phyloP scores from a whole-genome alignment of 371 early-diverging fungal species.

The Fennellomyces sp. region DNA sequence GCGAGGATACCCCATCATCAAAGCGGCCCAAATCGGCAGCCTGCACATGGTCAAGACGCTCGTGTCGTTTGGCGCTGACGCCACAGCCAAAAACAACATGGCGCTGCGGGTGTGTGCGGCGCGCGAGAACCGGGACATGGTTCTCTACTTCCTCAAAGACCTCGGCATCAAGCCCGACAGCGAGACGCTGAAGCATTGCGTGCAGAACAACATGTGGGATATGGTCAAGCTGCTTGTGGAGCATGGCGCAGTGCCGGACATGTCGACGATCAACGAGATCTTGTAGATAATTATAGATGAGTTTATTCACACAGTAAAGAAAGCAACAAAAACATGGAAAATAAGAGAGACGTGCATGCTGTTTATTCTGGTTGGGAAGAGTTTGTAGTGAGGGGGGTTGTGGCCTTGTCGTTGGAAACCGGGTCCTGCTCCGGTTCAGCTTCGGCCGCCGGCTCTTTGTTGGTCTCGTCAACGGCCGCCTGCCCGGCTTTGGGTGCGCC shows the following conservation, averaged over 20 bases:
- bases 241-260: constrained; percentile 54
- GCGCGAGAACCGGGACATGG: constrained; percentile 41
- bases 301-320: too few species aligned
- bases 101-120: constrained; percentile 50
- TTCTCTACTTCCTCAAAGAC: constrained; percentile 47
- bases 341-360: too few species aligned
- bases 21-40: constrained; percentile 48
- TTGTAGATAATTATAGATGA: too few species aligned
- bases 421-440: too few species aligned
- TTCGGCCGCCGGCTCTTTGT: not conserved
- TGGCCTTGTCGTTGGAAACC: too few species aligned
- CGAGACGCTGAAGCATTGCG: constrained; percentile 43
- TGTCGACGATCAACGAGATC: too few species aligned
- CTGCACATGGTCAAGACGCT: constrained; percentile 45
- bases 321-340: too few species aligned
- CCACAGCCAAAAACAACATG: constrained; percentile 40
- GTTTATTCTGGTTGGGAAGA: too few species aligned
- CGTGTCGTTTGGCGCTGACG: constrained; percentile 49
- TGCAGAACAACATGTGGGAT: constrained; percentile 42
- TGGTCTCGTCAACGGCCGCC: not conserved
- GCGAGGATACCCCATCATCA: constrained; percentile 58
- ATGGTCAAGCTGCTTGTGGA: constrained; percentile 53
- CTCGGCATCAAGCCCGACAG: constrained; percentile 44
- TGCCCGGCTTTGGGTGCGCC: not conserved
- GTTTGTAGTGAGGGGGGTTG: too few species aligned